Conservation (phyloP, 2,329 filamentous ascomycete genomes). For the Ascochyta lentis region DNA sequence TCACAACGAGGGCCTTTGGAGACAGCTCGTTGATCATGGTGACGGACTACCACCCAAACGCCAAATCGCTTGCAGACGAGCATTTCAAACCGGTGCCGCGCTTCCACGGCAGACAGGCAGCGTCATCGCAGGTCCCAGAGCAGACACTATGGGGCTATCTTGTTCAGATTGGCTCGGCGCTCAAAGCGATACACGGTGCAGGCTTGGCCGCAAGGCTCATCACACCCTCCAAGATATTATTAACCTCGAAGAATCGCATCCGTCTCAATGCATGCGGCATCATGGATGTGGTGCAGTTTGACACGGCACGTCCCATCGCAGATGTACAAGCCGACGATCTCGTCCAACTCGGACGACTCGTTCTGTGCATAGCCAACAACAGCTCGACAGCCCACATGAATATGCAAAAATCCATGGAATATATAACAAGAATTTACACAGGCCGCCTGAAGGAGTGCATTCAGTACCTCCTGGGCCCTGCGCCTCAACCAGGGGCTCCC, state of each 20-base stretch:
- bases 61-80: slow-evolving; percentile 86
- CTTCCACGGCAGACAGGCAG: slow-evolving; percentile 47
- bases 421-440: slow-evolving; percentile 78
- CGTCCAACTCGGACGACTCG: slow-evolving; percentile 79
- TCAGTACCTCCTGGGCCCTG: slow-evolving; percentile 77
- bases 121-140: slow-evolving; percentile 62
- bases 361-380: slow-evolving; percentile 81
- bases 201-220: slow-evolving; percentile 86
- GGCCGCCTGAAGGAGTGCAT: slow-evolving; percentile 79
- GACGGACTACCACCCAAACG: slow-evolving; percentile 89
- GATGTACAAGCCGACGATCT: slow-evolving; percentile 91
- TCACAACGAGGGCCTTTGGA: slow-evolving; percentile 90
- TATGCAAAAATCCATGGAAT: slow-evolving; percentile 73
- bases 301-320: slow-evolving; percentile 69
- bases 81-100: slow-evolving; percentile 63
- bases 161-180: slow-evolving; percentile 85
- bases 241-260: slow-evolving; percentile 90
- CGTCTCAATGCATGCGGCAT: slow-evolving; percentile 88
- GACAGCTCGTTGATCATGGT: slow-evolving; percentile 95
- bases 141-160: slow-evolving; percentile 88
- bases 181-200: slow-evolving; percentile 82
- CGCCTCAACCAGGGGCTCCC: slow-evolving; percentile 32
- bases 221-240: slow-evolving; percentile 83
- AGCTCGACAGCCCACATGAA: slow-evolving; percentile 66
- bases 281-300: slow-evolving; percentile 86